A percentile compares a stretch with the other conserved stretches of the same genome.
phyloP scores from a whole-genome alignment of 768 basidiomycete species.

The Hericium erinaceus region DNA sequence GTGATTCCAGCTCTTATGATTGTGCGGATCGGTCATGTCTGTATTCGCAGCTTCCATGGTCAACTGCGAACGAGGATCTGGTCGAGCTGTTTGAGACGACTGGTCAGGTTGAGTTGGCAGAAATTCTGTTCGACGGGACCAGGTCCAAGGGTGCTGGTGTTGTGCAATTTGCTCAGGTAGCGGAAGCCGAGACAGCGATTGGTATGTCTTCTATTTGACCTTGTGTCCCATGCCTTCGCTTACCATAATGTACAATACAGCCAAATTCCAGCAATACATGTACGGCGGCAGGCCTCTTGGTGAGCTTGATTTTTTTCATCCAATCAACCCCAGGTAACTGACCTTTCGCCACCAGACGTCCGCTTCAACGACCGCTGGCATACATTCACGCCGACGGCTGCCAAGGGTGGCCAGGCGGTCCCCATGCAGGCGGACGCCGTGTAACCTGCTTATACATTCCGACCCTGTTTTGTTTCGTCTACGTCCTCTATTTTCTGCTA shows the following conservation, averaged over 20 bases:
- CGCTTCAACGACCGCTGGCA: slow-evolving; percentile 96
- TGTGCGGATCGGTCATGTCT: background rate
- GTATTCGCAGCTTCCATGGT: slow-evolving; percentile 79
- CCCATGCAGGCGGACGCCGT: slow-evolving; percentile 51
- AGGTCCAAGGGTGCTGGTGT: slow-evolving; percentile 94
- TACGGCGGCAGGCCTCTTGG: slow-evolving; percentile 87
- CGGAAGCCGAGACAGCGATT: slow-evolving; percentile 91
- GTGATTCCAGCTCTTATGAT: slow-evolving; percentile 25
- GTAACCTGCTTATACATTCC: background rate
- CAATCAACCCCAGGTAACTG: slow-evolving; percentile 2
- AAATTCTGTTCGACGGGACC: slow-evolving; percentile 88
- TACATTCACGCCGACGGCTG: slow-evolving; percentile 81
- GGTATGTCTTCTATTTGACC: slow-evolving; percentile 32
- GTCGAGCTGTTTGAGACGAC: slow-evolving; percentile 98
- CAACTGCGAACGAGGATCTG: slow-evolving; percentile 96
- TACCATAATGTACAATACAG: slow-evolving; percentile 24
- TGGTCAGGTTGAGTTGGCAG: slow-evolving; percentile 88
- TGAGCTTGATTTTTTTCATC: slow-evolving; percentile 25
- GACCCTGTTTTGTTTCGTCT: background rate
- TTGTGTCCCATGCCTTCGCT: background rate
- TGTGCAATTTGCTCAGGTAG: slow-evolving; percentile 83
- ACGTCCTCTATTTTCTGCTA: background rate
- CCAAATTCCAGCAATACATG: slow-evolving; percentile 94
- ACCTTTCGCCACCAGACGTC: slow-evolving; percentile 47
- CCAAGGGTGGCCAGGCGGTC: slow-evolving; percentile 73